Percentiles rank a stretch among this genome's conserved stretches.
Evolutionary conservation across 306 rosid species (phyloP).

Genomic region (Lathyrus tuberosus): DNA sequence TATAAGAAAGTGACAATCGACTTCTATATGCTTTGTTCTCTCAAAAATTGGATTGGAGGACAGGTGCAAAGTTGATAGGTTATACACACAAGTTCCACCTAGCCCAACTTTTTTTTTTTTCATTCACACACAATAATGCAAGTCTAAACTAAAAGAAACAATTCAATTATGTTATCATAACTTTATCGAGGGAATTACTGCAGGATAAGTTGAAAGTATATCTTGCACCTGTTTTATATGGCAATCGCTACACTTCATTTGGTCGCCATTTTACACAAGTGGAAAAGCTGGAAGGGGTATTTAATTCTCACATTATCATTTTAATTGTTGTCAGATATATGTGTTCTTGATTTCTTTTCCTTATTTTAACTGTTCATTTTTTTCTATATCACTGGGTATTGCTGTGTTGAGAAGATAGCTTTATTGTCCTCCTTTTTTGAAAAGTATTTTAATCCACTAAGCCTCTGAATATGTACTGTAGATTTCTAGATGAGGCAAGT

Average conservation of each 20-base stretch:
- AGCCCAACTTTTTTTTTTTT: not conserved
- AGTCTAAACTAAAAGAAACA: constrained; percentile 7
- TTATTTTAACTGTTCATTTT: not conserved
- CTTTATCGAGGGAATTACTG: constrained; percentile 42
- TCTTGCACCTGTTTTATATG: constrained; percentile 77
- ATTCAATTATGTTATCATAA: constrained; percentile 25
- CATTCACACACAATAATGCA: constrained; percentile 15
- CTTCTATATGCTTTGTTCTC: too few relatives aligned
- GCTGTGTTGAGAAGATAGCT: constrained; percentile 23
- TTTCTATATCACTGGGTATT: constrained; percentile 22
- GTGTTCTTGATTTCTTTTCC: constrained; percentile 17
- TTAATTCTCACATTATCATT: constrained; percentile 35
- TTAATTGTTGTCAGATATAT: constrained; percentile 19
- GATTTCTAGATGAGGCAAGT: constrained; percentile 17
- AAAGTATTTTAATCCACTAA: constrained; percentile 15
- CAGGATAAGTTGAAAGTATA: constrained; percentile 75
- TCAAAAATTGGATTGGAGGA: too few relatives aligned
- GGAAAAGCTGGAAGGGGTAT: constrained; percentile 89
- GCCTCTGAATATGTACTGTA: constrained; percentile 15
- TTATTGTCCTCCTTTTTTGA: constrained; percentile 14
- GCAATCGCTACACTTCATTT: constrained; percentile 88
- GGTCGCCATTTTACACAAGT: constrained; percentile 91
- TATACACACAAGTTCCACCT: too few relatives aligned
- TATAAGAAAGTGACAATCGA: too few relatives aligned
- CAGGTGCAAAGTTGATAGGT: too few relatives aligned